These are phyloP conservation scores for Fulvia fulva DNA, from an alignment of 2,329 filamentous ascomycete genomes.

Conservation along the genomic window DNA sequence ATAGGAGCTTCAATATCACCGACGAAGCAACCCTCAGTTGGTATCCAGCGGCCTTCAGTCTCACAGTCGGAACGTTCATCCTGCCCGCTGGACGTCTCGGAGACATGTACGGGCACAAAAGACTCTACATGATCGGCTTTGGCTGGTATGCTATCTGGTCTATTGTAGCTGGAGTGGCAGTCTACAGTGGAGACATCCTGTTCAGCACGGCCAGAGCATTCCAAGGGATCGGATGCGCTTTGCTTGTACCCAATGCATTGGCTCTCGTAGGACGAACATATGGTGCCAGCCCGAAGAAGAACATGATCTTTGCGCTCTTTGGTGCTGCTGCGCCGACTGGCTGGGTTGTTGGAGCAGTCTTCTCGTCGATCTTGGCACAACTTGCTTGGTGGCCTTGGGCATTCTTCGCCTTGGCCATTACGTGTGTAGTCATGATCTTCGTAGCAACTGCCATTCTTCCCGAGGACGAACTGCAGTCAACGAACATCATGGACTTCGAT, in stretches of 20 bases:
- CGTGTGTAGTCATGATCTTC: constrained; percentile 16
- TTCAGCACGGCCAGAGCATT: constrained; percentile 35
- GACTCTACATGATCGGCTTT: constrained; percentile 37
- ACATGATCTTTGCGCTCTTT: constrained; percentile 36
- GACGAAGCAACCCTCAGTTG: constrained; percentile 41
- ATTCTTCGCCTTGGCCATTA: constrained; percentile 25
- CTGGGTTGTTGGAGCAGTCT: constrained; percentile 31
- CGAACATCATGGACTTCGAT: constrained; percentile 22
- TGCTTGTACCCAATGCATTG: constrained; percentile 35
- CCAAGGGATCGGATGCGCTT: constrained; percentile 37
- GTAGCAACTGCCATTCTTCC: constrained; percentile 23
- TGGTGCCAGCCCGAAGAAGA: constrained; percentile 32
- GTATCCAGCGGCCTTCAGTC: constrained; percentile 39
- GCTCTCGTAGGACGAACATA: constrained; percentile 33
- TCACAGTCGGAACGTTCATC: constrained; percentile 43
- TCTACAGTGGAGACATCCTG: constrained; percentile 33
- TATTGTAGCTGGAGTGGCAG: constrained; percentile 35
- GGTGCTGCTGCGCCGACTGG: constrained; percentile 34
- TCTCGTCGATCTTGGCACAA: constrained; percentile 29
- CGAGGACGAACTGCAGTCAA: constrained; percentile 6
- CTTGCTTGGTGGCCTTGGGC: constrained; percentile 30
- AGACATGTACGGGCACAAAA: constrained; percentile 40
- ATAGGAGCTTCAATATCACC: constrained; percentile 35
- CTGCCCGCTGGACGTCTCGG: constrained; percentile 41
- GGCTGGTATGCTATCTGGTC: constrained; percentile 39